Conservation (phyloP, 768 basidiomycete species). For the Russula sp. region DNA sequence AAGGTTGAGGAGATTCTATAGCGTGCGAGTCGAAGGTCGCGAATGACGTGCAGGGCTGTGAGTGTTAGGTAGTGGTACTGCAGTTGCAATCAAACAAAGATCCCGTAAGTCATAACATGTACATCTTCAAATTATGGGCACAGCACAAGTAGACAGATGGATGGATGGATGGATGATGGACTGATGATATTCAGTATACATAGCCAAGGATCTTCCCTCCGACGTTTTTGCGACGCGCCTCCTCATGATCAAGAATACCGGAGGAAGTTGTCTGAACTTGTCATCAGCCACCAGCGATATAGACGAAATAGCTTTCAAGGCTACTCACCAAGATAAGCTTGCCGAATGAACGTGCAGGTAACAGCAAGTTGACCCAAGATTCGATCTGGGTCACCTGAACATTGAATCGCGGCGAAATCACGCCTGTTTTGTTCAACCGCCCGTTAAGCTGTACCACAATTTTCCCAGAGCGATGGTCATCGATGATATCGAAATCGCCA, state of each 20-base stretch:
- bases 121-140: neutral
- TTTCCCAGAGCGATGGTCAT: slow-evolving; percentile 97
- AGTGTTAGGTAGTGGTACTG: no score
- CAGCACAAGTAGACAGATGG: neutral
- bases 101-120: neutral
- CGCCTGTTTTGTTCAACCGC: slow-evolving; percentile 98
- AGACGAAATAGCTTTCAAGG: neutral
- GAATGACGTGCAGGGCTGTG: no score
- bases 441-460: slow-evolving; percentile 98
- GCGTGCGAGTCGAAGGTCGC: no score
- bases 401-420: slow-evolving; percentile 99
- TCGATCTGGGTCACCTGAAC: slow-evolving; percentile 90
- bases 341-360: slow-evolving; percentile 95
- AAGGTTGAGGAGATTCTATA: no score
- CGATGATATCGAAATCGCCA: slow-evolving; percentile 96
- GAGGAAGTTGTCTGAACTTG: slow-evolving; percentile 80
- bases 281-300: no score
- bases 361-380: slow-evolving; percentile 92
- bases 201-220: slow-evolving; percentile 94
- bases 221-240: slow-evolving; percentile 96
- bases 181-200: slow-evolving; percentile 56
- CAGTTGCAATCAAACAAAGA: neutral
- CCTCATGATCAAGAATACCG: slow-evolving; percentile 98
- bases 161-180: neutral
- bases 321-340: slow-evolving; percentile 82